A percentile compares a stretch with the other conserved stretches of the same genome.
phyloP scores from a whole-genome alignment of 2,329 filamentous ascomycete genomes.

The Magnaporthiopsis rhizophila region DNA sequence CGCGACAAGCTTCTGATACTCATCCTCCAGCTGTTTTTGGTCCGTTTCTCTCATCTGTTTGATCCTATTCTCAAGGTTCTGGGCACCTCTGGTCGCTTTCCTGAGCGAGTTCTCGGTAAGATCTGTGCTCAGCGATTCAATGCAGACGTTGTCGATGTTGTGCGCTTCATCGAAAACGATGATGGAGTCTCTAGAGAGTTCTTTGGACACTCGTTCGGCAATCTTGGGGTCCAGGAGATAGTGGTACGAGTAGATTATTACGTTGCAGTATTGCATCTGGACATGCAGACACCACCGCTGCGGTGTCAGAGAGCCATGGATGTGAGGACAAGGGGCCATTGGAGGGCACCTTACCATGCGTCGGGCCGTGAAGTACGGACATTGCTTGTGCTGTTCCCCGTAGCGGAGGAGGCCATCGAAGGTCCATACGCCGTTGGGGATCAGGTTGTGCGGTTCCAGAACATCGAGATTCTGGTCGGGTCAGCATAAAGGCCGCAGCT shows the following conservation, averaged over 20 bases:
- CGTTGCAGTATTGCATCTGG: slow-evolving; percentile 96
- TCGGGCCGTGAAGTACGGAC: slow-evolving; percentile 91
- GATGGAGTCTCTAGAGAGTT: slow-evolving; percentile 96
- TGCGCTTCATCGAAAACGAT: slow-evolving; percentile 98
- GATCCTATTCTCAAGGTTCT: slow-evolving; percentile 85
- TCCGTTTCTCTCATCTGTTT: slow-evolving; percentile 93
- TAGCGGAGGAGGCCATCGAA: slow-evolving; percentile 83
- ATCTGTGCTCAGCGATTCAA: slow-evolving; percentile 93
- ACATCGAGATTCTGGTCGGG: slow-evolving; percentile 71
- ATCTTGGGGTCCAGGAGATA: slow-evolving; percentile 98
- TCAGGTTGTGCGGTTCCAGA: slow-evolving; percentile 86
- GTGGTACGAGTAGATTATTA: slow-evolving; percentile 99
- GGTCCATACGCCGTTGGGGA: slow-evolving; percentile 93
- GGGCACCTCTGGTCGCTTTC: slow-evolving; percentile 82
- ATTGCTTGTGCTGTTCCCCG: slow-evolving; percentile 92
- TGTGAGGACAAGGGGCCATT: slow-evolving; percentile 6
- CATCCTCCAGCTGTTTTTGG: slow-evolving; percentile 85
- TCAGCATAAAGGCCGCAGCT: slow-evolving; percentile 13
- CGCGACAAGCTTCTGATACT: slow-evolving; percentile 92
- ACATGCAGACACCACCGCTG: no score
- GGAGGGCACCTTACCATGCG: slow-evolving; percentile 63
- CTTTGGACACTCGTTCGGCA: slow-evolving; percentile 87
- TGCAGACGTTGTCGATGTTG: slow-evolving; percentile 99
- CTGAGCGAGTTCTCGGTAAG: slow-evolving; percentile 90
- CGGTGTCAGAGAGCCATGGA: slow-evolving; percentile 7